Base-by-base conservation (phyloP, 176 grass and related monocot genomes). In the Pontederia paniculata region DNA sequence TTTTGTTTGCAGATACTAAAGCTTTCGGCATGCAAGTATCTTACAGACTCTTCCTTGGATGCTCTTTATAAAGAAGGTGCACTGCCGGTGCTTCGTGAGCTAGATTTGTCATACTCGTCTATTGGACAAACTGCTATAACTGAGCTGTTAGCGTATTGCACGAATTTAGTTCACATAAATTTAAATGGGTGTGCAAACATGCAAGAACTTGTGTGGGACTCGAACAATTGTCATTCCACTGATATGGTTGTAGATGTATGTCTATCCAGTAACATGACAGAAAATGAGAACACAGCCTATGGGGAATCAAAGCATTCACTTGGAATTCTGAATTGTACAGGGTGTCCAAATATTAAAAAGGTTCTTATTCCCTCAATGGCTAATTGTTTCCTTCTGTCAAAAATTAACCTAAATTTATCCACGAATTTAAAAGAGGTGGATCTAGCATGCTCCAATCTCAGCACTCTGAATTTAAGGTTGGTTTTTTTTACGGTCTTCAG, bases 381-480 rank as follows among this genome's bases (percentile, higher is more conserved):
- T 28, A 84, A 88, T 64, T 98, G 77, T 82, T 62, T 72, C 14
- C 45, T 80, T 76, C 70, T 98, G 45, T 88, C 83, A 7, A 88
- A 91, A 77, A 81, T 98, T 53, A 98, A 91, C 78, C 83, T 98
- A 63, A 91, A 98, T 82, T 69, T 98, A 31, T 98, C 93, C 4
- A 60, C 75, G 22, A 98, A 91, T 78, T 70, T 98, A 25, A 91
- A 98, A 80, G 93, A 91, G 80, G 93, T 98, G 20, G 77, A 84
- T 73, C 73, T 98, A 21, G 73, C 55, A 5, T 98, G 93, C 67
- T 78, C 68, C 60, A 98, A 73, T 73, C 83, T 98, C 60, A 55
- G 64, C 31, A 68, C 43, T 49, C 81, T 98, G 21, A 98, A 91
- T 62, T 68, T 98, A 62, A 98, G 93, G 93, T 98, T 68, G 9